Evolutionary conservation across 345 rosid genomes (phyloP), one percentile per base, ranked within the genome.

Genomic region (Sonneratia caseolaris): DNA sequence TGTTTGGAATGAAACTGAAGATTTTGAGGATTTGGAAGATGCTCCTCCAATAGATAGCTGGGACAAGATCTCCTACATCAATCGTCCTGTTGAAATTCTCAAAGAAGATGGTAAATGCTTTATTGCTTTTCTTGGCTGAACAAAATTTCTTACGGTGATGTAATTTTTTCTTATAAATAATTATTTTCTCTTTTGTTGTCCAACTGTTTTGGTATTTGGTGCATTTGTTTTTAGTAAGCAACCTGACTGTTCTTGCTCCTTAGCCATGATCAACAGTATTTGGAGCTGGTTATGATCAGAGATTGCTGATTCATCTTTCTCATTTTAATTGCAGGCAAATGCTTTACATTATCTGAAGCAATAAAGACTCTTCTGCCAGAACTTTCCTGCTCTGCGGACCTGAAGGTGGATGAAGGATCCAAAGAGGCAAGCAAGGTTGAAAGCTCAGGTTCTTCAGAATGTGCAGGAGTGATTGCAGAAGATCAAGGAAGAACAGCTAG

Each of bases 11-110:
- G 75, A 86, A 19, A 78, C 73, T 36, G 78, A 82, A 76, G 84
- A 90, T 80, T 86, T 85, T 75, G 90, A 86, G 81, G 86, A 89
- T 76, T 75, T 85, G 69, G 97, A 89, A 75, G 92, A 86, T 80
- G 75, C 81, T 27, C 85, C 86, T 18, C 81, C 68, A 74, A 73
- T 89, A 53, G 93, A 87, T 76, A 80, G 82, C 49, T 95, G 99
- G 99, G 99, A 92, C 80, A 84, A 86, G 66, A 82, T 92, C 73
- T 85, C 90, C 21, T 90, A 87, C 76, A 75, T 90, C 64, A 95
- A 90, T 66, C 89, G 85, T 38, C 97, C 97, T 35, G 81, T 87
- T 72, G 92, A 90, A 80, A 72, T 92, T 80, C 80, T 65, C 62
- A 81, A 68, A 74, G 92, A 91, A 85, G 92, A 89, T 85, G 92